Conservation (phyloP, 2,329 filamentous ascomycete species). For the Colletotrichum orchidophilum region DNA sequence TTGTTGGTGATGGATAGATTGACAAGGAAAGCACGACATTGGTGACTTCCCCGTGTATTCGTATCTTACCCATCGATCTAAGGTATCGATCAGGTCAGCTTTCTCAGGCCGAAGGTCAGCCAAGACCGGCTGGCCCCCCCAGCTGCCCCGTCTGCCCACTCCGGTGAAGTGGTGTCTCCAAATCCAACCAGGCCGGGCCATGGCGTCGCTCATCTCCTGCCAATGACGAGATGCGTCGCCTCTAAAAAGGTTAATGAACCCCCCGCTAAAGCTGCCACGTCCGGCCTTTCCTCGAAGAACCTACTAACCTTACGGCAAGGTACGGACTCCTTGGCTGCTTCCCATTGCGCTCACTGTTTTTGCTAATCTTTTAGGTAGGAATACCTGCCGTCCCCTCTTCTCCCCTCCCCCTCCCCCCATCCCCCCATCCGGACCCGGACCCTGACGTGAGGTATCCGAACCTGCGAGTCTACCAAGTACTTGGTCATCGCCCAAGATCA, state of each 20-base stretch:
- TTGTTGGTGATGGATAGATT: neutral
- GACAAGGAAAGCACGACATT: neutral
- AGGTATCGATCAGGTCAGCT: no score
- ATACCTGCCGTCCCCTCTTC: neutral
- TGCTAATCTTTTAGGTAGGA: neutral
- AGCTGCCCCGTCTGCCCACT: no score
- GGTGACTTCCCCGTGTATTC: neutral
- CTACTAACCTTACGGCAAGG: constrained; percentile 10
- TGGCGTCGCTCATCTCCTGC: constrained; percentile 28
- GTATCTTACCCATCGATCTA: no score
- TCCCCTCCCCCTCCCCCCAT: neutral
- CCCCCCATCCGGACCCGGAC: neutral
- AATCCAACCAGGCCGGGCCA: constrained; percentile 12
- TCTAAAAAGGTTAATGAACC: constrained; percentile 35
- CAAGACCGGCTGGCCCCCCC: neutral
- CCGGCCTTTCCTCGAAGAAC: constrained; percentile 25
- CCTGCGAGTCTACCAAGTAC: neutral
- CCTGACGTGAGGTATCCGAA: neutral
- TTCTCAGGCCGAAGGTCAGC: no score
- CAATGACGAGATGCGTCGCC: constrained; percentile 30
- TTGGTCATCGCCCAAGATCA: neutral
- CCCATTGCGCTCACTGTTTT: neutral
- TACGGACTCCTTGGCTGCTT: neutral
- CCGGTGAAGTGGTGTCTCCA: neutral
- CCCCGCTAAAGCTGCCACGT: constrained; percentile 32